Evolutionary conservation across 2,329 filamentous ascomycete species (phyloP), one percentile per base, ranked within the genome.

Genomic region (Trematosphaeria pertusa): DNA sequence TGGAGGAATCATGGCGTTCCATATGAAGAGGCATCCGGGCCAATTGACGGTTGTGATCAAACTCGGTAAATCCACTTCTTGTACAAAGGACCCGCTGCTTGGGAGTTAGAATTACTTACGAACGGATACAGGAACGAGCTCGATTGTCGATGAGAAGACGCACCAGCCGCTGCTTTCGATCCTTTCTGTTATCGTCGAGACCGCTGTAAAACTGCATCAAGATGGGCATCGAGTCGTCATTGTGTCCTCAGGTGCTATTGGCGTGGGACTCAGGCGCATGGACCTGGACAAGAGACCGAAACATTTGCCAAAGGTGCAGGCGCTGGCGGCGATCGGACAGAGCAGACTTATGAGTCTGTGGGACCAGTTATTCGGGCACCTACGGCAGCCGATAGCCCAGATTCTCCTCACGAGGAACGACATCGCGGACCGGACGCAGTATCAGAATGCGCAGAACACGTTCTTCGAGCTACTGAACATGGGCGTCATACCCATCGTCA

Each of bases 401-500:
- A 93, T 99, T 59, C 80, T 99, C 22, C 80, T 99, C 58, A 97
- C 94, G 3, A 83, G 94, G 62, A 97, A 93, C 69, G 94, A 99
- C 69, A 99, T 99, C 73, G 90, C 92, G 34, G 93, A 97, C 85
- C 87, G 91, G 50, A 93, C 91, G 20, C 89, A 96, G 78, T 99
- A 97, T 70, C 82, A 92, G 54, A 99, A 99, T 76, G 94, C 94
- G 0, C 91, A 97, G 74, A 97, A 96, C 67, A 97, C 94, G 0
- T 89, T 99, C 69, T 83, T 85, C 41, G 91, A 96, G 72, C 81
- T 97, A 36, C 78, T 99, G 14, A 87, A 92, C 63, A 94, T 97
- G 87, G 92, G 92, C 2, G 93, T 97, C 19, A 95, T 99, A 54
- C 94, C 94, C 8, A 97, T 99, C 62, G 94, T 99, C 55, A 99